Conservation (phyloP, 306 rosid species). For the Begonia peltatifolia region DNA sequence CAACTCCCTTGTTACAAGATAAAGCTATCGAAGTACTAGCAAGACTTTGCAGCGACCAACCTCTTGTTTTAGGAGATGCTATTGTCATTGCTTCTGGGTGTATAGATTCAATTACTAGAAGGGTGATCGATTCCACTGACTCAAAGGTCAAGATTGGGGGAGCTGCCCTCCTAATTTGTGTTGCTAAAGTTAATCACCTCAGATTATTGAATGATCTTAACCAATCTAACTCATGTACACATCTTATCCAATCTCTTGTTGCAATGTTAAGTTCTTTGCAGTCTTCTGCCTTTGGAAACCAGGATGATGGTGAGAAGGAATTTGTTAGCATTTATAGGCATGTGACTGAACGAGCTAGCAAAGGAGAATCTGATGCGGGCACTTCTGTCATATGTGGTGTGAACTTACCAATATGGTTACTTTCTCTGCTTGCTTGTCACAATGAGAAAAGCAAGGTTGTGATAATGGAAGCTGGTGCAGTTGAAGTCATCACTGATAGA, state of each 20-base stretch:
- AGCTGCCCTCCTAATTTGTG: constrained; percentile 76
- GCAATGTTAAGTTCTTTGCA: constrained; percentile 40
- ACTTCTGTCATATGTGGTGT: constrained; percentile 47
- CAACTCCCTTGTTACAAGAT: constrained; percentile 64
- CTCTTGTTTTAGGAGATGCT: constrained; percentile 55
- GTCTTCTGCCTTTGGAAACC: constrained; percentile 27
- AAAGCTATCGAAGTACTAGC: constrained; percentile 83
- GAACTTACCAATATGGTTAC: constrained; percentile 74
- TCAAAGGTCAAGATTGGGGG: constrained; percentile 75
- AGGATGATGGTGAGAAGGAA: constrained; percentile 28
- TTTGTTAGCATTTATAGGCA: constrained; percentile 56
- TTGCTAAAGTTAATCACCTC: constrained; percentile 60
- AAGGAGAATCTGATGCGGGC: constrained; percentile 32
- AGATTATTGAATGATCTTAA: constrained; percentile 72
- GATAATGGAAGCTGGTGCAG: constrained; percentile 91
- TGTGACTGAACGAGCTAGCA: constrained; percentile 13
- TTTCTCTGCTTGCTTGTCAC: constrained; percentile 74
- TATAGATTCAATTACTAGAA: constrained; percentile 58
- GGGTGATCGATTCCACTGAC: constrained; percentile 62
- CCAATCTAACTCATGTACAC: constrained; percentile 36
- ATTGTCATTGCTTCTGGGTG: constrained; percentile 60
- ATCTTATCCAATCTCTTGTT: constrained; percentile 75
- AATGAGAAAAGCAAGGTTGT: constrained; percentile 51
- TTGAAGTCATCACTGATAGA: constrained; percentile 77
- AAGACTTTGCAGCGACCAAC: constrained; percentile 70